Evolutionary conservation across 208 protist species (phyloP), one percentile per base, ranked within the genome.

Genomic region (Wallacemonas sp.): DNA sequence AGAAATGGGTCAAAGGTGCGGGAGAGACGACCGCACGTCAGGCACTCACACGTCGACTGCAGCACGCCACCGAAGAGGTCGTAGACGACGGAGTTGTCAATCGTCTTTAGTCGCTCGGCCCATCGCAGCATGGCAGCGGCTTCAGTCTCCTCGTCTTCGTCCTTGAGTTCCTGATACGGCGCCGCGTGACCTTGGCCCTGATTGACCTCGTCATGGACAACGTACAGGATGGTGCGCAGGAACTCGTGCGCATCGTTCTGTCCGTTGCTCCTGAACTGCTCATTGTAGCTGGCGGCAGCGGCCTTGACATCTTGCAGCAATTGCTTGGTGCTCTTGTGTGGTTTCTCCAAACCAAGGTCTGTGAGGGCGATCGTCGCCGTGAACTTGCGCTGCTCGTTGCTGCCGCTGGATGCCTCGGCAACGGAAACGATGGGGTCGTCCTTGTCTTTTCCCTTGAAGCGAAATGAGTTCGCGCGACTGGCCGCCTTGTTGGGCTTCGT

Each of bases 171-270:
- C 41, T 83, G 55, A 65, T 88, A 89, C 27, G 53, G 69, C 3
- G 55, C 70, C 9, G 64, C 39, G 37, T 46, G 34, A 1, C 83
- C 65, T 15, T 61, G 50, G 55, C 73, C 73, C 21, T 63, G 67
- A 54, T 94, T 92, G 2, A 89, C 63, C 71, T 97, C 94, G 58
- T 89, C 82, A 72, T 97, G 89, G n/a, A 98, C 66, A 29, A 92
- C 80, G 57, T 81, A 82, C 8, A 98, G 53, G 33, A 97, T 68
- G 10, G 83, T 93, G 37, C 89, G 79, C 19, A 98, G 76, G 46
- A 98, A 89, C 70, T 98, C 94, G 63, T 97, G 92, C 12, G 88
- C 85, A 67, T 98, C 94, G 48, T 93, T 85, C 66, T 98, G 94
- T 5, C 60, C 71, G 63, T 88, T 81, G 19, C 73, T 70, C n/a